Percentiles rank a stretch among this genome's conserved stretches.
These are phyloP conservation scores for Phallus indusiatus DNA, from an alignment of 768 basidiomycete genomes.

Conservation along the genomic window DNA sequence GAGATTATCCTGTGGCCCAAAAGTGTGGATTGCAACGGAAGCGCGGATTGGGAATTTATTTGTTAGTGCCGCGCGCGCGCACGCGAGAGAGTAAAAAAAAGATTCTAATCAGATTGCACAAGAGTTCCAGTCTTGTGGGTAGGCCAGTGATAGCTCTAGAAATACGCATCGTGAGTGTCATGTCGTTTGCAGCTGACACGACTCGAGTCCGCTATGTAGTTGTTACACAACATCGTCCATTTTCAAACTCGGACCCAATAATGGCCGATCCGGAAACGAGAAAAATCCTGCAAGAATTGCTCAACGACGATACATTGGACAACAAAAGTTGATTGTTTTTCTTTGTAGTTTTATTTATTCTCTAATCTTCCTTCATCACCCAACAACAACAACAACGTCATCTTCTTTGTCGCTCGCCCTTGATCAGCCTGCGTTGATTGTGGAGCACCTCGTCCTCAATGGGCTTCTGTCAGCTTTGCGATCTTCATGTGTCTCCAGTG, in stretches of 20 bases:
- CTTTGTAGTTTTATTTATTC: neutral
- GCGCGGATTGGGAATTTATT: neutral
- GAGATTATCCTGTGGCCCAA: neutral
- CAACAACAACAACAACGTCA: too few relatives aligned
- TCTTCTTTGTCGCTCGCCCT: neutral
- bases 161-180: neutral
- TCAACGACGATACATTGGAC: conserved; percentile 56
- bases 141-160: neutral
- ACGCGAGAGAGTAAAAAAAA: too few relatives aligned
- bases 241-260: too few relatives aligned
- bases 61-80: too few relatives aligned
- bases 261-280: conserved; percentile 59
- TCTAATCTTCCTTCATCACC: neutral
- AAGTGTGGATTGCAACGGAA: neutral
- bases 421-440: conserved; percentile 63
- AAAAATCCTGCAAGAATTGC: conserved; percentile 65
- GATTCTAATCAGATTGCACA: neutral
- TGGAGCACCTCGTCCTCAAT: conserved; percentile 85
- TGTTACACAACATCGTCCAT: too few relatives aligned
- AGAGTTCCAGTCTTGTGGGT: neutral
- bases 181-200: too few relatives aligned
- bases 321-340: conserved; percentile 44
- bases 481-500: conserved; percentile 90
- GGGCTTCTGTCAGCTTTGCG: conserved; percentile 84
- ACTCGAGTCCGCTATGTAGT: too few relatives aligned